phyloP scores from a whole-genome alignment of 257 asterid species.

The Forsythia viridissima region DNA sequence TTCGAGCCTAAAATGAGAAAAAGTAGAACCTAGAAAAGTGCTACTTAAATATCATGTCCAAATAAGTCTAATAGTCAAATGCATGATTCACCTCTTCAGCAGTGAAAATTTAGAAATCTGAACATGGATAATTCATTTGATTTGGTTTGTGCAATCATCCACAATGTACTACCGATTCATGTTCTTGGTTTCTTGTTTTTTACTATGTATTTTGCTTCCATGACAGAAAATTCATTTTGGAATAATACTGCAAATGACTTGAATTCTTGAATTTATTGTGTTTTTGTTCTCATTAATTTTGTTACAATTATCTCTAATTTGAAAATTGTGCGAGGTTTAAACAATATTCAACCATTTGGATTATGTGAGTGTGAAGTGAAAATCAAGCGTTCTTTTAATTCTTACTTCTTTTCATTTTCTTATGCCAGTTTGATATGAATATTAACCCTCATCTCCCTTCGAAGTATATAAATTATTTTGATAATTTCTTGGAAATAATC shows the following conservation, averaged over 20 bases:
- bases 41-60: neutral
- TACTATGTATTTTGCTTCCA: neutral
- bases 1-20: no score
- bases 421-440: conserved; percentile 72
- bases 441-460: conserved; percentile 89
- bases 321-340: no score
- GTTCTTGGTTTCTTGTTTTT: neutral
- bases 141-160: neutral
- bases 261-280: no score
- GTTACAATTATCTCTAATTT: no score
- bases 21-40: neutral
- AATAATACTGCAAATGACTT: neutral
- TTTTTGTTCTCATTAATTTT: no score
- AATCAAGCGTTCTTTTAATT: no score
- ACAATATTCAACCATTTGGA: no score
- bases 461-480: conserved; percentile 84
- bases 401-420: neutral
- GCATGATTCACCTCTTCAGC: neutral
- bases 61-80: no score
- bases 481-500: conserved; percentile 78
- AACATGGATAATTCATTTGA: neutral
- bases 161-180: neutral
- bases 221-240: conserved; percentile 1
- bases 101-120: neutral
- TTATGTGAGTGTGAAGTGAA: no score